Evolutionary conservation across 768 basidiomycete species (phyloP).

Genomic region (Mycena albidolilacea): DNA sequence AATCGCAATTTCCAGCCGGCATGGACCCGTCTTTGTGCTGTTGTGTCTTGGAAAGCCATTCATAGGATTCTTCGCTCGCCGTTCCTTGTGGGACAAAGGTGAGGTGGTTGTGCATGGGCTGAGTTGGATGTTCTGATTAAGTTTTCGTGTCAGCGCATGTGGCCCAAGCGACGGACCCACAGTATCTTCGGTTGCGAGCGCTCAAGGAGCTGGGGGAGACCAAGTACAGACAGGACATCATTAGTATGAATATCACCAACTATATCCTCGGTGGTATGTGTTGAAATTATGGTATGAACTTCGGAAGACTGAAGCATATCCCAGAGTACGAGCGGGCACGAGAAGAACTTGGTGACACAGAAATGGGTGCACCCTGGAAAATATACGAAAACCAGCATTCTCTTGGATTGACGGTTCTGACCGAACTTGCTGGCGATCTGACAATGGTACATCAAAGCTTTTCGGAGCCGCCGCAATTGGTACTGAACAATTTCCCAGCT

Average conservation of each 20-base stretch:
- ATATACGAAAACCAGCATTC: constrained; percentile 12
- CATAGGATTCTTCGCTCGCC: constrained; percentile 35
- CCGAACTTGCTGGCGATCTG: constrained; percentile 29
- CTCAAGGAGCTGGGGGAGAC: constrained; percentile 47
- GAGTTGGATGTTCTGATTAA: neutral
- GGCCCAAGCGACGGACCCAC: constrained; percentile 48
- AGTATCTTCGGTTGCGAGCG: constrained; percentile 50
- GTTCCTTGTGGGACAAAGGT: constrained; percentile 51
- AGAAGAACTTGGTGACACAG: constrained; percentile 25
- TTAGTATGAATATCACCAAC: constrained; percentile 51
- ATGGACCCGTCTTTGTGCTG: constrained; percentile 52
- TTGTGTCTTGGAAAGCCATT: constrained; percentile 53
- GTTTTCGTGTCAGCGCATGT: constrained; percentile 43
- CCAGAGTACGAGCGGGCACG: constrained; percentile 35
- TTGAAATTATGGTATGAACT: neutral
- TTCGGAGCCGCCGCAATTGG: neutral
- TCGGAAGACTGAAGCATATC: neutral
- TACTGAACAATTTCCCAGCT: constrained; percentile 43
- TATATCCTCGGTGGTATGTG: constrained; percentile 32
- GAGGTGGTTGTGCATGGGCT: neutral
- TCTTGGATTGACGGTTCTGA: constrained; percentile 5
- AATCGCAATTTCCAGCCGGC: constrained; percentile 47
- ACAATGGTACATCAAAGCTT: constrained; percentile 29
- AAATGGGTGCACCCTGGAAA: neutral
- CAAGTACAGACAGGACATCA: constrained; percentile 54